Evolutionary conservation across 352 stramenopile genomes (phyloP), one percentile per base, ranked within the genome.

Genomic region (Globisporangium nodosum): DNA sequence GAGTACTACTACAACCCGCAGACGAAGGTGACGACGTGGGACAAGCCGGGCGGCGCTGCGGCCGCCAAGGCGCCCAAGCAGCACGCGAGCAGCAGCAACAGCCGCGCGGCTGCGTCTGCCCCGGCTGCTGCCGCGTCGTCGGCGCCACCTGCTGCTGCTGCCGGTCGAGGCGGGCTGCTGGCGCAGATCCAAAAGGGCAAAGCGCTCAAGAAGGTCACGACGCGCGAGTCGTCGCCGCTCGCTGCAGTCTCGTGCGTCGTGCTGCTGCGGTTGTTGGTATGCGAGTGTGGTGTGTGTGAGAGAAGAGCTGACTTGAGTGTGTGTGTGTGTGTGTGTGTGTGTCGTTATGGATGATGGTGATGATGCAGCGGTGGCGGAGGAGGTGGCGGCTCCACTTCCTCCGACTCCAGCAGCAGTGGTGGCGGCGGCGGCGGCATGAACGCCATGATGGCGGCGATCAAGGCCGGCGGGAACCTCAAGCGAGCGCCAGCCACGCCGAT

Each of bases 1-100:
- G 84, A 92, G 70, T 96, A 96, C 69, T 96, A 92, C 69, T 96
- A 95, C 72, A 93, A 96, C 57, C 73, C 80, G n/a, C 66, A 88
- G 57, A 93, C 82, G 3, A 94, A 95, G 61, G 81, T 87, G 58
- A 96, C 87, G 55, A 93, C 83, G 49, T 96, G 87, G 87, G 87
- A 92, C 37, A 76, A 74, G 12, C 85, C 84, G 8, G 52, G 61
- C 7, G 48, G 53, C 21, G 64, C 68, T 59, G 58, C 73, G 13
- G 51, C 69, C 24, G 75, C 74, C 54, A 73, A 64, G 20, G 60
- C 67, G 15, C 61, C 66, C n/a, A 81, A 85, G 57, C 66, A 52
- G 58, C 67, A 81, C 50, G 49, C 51, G 46, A 63, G 54, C 52
- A 75, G 56, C 56, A 65, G 56, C 40, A 51, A 53, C n/a, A 51